Percentiles rank a stretch among this genome's conserved stretches.
phyloP scores from a whole-genome alignment of 1,284 basidiomycete species.

The Microbotryomycetes sp. region DNA sequence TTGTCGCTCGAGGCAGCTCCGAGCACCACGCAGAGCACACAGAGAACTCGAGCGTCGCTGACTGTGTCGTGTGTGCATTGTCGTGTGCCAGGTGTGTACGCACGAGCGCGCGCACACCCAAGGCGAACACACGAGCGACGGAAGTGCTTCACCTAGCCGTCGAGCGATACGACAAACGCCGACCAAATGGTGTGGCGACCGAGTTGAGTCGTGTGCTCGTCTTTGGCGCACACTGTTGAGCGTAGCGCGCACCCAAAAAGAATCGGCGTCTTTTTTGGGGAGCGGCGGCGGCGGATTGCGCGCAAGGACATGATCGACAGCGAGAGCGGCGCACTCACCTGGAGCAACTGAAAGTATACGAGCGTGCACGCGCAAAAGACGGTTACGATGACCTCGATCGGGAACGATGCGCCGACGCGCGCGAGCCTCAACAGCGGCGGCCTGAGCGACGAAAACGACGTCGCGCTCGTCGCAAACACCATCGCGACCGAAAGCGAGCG shows the following conservation, averaged over 20 bases:
- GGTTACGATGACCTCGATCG: conserved; percentile 76
- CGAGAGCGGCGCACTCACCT: conserved; percentile 44
- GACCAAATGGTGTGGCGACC: no score
- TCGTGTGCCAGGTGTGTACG: no score
- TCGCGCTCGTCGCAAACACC: conserved; percentile 24
- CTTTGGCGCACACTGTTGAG: not conserved
- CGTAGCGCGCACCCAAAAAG: no score
- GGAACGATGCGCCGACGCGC: conserved; percentile 43
- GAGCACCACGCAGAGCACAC: no score
- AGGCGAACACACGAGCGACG: not conserved
- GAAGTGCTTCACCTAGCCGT: not conserved
- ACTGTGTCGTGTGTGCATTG: no score
- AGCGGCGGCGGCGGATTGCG: not conserved
- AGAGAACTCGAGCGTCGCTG: no score
- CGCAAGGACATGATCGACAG: not conserved
- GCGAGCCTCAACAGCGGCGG: conserved; percentile 36
- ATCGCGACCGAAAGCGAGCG: conserved; percentile 1
- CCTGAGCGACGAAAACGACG: conserved; percentile 25
- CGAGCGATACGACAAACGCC: not conserved
- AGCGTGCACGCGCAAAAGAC: conserved; percentile 80
- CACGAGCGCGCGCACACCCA: not conserved
- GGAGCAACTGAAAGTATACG: conserved; percentile 83
- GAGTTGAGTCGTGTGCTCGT: not conserved
- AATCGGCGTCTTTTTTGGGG: no score
- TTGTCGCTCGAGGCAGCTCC: no score